Percentiles rank a stretch among this genome's conserved stretches.
Conservation (phyloP, 1,284 basidiomycete genomes). For the Rhodotorula sp. region DNA sequence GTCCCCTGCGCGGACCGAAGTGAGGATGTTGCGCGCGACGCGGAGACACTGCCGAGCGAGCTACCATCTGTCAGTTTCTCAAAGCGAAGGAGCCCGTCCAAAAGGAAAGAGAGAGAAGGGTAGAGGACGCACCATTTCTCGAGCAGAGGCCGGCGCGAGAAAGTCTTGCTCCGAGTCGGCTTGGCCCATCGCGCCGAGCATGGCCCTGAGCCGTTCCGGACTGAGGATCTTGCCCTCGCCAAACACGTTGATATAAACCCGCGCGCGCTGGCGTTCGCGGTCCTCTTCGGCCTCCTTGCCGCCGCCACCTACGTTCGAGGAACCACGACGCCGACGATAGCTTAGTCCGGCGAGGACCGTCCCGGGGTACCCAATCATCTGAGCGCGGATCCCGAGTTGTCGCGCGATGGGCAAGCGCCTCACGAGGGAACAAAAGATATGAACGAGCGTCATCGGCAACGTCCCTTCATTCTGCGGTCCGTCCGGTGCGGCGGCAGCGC, state of each 20-base stretch:
- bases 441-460: constrained; percentile 36
- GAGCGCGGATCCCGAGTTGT: constrained; percentile 13
- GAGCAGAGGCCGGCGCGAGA: constrained; percentile 17
- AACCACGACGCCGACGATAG: background rate
- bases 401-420: constrained; percentile 15
- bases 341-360: constrained; percentile 17
- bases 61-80: background rate
- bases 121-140: constrained; percentile 23
- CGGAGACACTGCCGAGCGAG: constrained; percentile 21
- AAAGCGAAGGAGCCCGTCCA: background rate
- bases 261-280: background rate
- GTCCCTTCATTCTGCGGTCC: constrained; percentile 12
- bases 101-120: too few species aligned
- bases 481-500: background rate
- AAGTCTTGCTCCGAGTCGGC: background rate
- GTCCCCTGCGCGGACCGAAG: constrained; percentile 28
- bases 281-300: constrained; percentile 10
- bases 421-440: constrained; percentile 35
- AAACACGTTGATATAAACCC: constrained; percentile 27
- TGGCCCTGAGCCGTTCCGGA: background rate
- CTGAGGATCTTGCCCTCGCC: constrained; percentile 1
- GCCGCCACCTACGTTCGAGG: background rate
- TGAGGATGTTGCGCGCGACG: constrained; percentile 35
- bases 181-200: constrained; percentile 14
- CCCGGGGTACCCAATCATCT: constrained; percentile 30